Evolutionary conservation across 2,329 filamentous ascomycete genomes (phyloP), one percentile per base, ranked within the genome.

Genomic region (Stagonosporopsis chrysanthemi): DNA sequence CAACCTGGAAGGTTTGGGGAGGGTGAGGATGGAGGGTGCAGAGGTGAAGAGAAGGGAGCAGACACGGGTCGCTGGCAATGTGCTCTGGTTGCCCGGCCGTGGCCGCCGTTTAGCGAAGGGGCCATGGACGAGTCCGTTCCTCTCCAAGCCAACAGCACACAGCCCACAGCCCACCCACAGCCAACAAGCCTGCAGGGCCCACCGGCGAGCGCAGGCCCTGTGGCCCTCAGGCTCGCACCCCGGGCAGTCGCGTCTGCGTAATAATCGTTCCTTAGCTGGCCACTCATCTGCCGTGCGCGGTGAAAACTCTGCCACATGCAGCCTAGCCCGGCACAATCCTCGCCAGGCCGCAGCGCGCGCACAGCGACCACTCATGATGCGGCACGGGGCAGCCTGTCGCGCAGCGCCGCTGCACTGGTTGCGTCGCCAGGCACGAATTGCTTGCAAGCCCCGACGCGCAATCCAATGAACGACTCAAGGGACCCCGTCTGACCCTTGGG

Each of bases 371-470:
- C 38, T 58, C 64, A 69, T 66, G 63, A 65, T 64, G 56, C 62
- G 44, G 59, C 56, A 41, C 52, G 35, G 56, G 57, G 43, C 43
- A 24, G 28, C 19, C 19, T 35, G 42, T 17, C 36, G 57, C 60
- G 40, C 49, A 48, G 49, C 54, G 42, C 47, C 56, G 58, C 56
- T 61, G 56, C 67, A 60, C 49, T 41, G 51, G 49, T 57, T 58
- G 56, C 60, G 56, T 63, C 59, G 58, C 61, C 63, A 69, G 67
- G 69, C 70, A 71, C 68, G 65, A 66, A 55, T 63, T 43, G 63
- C 61, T 63, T 12, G 60, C 61, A 59, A 38, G 56, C 52, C 60
- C 62, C 59, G 63, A 61, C 49, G 43, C 52, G 58, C 56, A 59
- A 46, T 54, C 66, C 64, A 65, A 70, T 68, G 61, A 68, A 67